phyloP scores from a whole-genome alignment of 108 stramenopile genomes.

The Skeletonema tropicum region DNA sequence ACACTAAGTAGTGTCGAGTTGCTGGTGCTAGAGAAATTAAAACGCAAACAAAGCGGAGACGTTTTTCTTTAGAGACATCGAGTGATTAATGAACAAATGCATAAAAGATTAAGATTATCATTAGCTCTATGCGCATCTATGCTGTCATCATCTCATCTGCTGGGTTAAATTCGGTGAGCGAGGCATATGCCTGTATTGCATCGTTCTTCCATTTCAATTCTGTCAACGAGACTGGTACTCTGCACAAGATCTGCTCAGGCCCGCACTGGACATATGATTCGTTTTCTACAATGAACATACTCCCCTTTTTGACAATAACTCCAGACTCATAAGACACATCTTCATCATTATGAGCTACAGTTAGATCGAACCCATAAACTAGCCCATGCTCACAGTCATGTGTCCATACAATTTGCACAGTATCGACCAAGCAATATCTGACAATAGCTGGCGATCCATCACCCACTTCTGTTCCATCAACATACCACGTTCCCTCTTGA shows the following conservation, averaged over 20 bases:
- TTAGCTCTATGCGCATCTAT: neutral
- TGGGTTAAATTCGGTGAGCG: neutral
- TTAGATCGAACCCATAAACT: constrained; percentile 55
- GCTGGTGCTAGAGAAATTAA: neutral
- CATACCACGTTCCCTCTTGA: constrained; percentile 71
- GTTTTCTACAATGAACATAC: neutral
- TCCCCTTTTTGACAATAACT: constrained; percentile 11
- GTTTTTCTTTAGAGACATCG: neutral
- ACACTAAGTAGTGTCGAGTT: constrained; percentile 69
- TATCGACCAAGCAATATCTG: constrained; percentile 50
- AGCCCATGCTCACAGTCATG: constrained; percentile 86
- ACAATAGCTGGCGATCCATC: constrained; percentile 31
- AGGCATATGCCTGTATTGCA: neutral
- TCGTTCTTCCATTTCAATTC: neutral
- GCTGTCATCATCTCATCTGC: neutral
- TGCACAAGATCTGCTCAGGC: constrained; percentile 62
- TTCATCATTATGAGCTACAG: constrained; percentile 3
- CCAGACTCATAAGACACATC: neutral
- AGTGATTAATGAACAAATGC: neutral
- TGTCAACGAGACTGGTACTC: constrained; percentile 27
- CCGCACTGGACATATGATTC: constrained; percentile 52
- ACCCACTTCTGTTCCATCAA: constrained; percentile 75
- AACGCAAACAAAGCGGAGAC: neutral
- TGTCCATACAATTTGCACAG: constrained; percentile 79
- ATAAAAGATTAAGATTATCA: constrained; percentile 5